Percentiles rank a stretch among this genome's conserved stretches.
Evolutionary conservation across 176 grass and related monocot species (phyloP).

Genomic region (Aegilops longissima): DNA sequence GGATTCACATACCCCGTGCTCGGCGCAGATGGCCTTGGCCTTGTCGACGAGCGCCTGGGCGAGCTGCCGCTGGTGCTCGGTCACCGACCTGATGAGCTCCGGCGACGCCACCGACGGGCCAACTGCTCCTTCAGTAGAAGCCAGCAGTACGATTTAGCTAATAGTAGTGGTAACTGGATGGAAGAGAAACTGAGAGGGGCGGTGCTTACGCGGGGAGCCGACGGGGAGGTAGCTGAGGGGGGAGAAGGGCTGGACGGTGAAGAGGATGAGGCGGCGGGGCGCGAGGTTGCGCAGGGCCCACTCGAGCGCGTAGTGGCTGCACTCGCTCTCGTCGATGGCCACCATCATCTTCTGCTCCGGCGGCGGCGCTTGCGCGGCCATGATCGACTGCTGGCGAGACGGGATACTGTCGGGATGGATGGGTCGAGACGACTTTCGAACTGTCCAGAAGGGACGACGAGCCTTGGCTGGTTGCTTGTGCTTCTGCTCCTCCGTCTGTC

Average conservation of each 20-base stretch:
- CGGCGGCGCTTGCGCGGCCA: not conserved
- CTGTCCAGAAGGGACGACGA: not conserved
- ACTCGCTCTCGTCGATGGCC: constrained; percentile 20
- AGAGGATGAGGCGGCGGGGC: constrained; percentile 5
- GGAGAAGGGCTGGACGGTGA: constrained; percentile 17
- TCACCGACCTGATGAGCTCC: constrained; percentile 7
- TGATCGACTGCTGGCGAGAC: not conserved
- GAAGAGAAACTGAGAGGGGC: not conserved
- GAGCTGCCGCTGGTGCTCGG: not conserved
- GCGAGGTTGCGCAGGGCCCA: constrained; percentile 13
- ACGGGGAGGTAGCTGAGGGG: not conserved
- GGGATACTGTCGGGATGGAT: not conserved
- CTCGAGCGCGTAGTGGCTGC: constrained; percentile 20
- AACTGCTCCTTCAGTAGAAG: not conserved
- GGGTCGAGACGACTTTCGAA: not conserved
- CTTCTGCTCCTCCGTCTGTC: not conserved
- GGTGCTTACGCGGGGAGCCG: constrained; percentile 6
- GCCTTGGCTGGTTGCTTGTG: not conserved
- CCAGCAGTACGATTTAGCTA: not conserved
- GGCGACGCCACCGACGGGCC: constrained; percentile 11
- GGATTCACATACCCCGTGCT: not conserved
- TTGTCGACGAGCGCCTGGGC: constrained; percentile 17
- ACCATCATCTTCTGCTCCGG: constrained; percentile 9
- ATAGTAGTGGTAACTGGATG: not conserved
- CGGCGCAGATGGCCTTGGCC: constrained; percentile 14